phyloP scores from a whole-genome alignment of 441 rosid species.

The Breynia disticha region DNA sequence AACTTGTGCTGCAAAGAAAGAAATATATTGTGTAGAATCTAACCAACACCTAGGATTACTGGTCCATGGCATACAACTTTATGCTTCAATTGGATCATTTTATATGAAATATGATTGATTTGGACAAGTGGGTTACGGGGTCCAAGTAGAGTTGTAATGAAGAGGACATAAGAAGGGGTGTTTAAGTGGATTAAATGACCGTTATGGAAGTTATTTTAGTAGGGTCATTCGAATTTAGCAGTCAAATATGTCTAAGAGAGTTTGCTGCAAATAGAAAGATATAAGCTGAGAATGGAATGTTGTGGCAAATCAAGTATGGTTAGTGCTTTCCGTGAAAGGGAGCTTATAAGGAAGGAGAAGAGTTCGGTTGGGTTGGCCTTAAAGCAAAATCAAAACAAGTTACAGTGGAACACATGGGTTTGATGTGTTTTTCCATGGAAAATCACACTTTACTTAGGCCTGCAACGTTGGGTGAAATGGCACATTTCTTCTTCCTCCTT shows the following conservation, averaged over 20 bases:
- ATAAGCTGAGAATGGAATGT: background rate
- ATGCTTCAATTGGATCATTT: conserved; percentile 4
- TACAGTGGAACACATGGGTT: conserved; percentile 14
- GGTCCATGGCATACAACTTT: conserved; percentile 18
- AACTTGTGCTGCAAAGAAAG: background rate
- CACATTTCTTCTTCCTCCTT: background rate
- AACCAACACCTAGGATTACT: conserved; percentile 15
- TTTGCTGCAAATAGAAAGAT: no score
- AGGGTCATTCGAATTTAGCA: conserved; percentile 23
- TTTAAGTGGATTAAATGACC: conserved; percentile 11
- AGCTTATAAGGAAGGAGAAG: conserved; percentile 39
- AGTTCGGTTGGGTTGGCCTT: conserved; percentile 37
- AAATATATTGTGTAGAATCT: background rate
- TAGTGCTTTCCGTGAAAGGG: conserved; percentile 58
- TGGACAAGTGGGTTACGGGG: conserved; percentile 14
- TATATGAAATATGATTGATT: conserved; percentile 8
- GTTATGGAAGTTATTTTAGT: conserved; percentile 27
- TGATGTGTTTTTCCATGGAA: conserved; percentile 18
- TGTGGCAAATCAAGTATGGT: conserved; percentile 10
- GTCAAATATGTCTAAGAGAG: conserved; percentile 25
- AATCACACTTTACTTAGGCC: conserved; percentile 9
- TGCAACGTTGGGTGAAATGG: conserved; percentile 12
- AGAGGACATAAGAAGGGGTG: conserved; percentile 17
- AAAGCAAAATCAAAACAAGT: conserved; percentile 44
- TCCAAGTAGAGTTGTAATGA: conserved; percentile 22